These are phyloP conservation scores for Diospyros lotus DNA, from an alignment of 148 eudicot species.

Conservation along the genomic window DNA sequence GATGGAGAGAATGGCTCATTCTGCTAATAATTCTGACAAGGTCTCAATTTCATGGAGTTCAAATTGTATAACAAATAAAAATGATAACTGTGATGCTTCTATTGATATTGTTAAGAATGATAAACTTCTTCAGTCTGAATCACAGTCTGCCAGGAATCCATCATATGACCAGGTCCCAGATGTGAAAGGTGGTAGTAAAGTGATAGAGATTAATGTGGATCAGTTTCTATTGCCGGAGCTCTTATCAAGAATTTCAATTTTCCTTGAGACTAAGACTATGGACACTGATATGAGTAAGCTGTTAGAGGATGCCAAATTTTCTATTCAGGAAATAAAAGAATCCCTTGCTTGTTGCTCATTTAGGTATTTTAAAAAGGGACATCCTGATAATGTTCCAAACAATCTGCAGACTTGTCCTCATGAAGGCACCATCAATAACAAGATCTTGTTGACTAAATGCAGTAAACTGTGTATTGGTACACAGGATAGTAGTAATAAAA, in stretches of 20 bases:
- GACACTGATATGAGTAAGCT: neutral
- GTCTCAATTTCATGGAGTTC: neutral
- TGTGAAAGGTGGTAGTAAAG: neutral
- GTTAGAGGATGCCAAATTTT: neutral
- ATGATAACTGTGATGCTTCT: neutral
- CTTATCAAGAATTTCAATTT: neutral
- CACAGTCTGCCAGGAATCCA: neutral
- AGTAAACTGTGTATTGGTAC: neutral
- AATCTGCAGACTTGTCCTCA: neutral
- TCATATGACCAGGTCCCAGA: neutral
- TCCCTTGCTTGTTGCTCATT: neutral
- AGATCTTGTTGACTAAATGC: neutral
- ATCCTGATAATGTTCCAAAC: neutral
- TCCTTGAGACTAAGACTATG: neutral
- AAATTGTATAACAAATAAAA: neutral
- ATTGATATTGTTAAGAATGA: neutral
- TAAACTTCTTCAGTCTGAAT: neutral
- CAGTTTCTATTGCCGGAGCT: neutral
- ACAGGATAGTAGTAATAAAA: neutral
- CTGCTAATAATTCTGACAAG: neutral
- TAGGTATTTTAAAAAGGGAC: neutral
- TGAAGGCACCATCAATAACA: neutral
- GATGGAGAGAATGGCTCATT: constrained; percentile 15
- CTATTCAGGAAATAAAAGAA: neutral
- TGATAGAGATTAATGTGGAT: neutral